phyloP scores from a whole-genome alignment of 805 yeast species.

The Lachancea sp. region DNA sequence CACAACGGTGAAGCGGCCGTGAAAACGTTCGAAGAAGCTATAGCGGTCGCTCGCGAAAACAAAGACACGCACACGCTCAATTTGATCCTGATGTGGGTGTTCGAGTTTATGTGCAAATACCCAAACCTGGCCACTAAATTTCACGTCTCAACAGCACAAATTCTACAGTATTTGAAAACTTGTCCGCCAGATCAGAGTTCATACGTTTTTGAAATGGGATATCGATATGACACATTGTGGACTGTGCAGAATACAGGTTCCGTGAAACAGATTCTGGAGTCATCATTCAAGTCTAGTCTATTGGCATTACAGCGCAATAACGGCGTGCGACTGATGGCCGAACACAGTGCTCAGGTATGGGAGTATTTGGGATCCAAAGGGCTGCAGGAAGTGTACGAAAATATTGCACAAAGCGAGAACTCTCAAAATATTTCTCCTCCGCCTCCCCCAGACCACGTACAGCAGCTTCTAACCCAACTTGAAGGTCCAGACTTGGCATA shows the following conservation, averaged over 20 bases:
- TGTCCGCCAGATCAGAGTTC: slow-evolving; percentile 27
- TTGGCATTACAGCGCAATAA: slow-evolving; percentile 43
- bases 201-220: slow-evolving; percentile 45
- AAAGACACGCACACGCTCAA: slow-evolving; percentile 69
- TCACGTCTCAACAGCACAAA: slow-evolving; percentile 55
- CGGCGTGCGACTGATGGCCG: slow-evolving; percentile 16
- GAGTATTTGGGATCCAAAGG: slow-evolving; percentile 17
- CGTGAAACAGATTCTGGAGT: slow-evolving; percentile 43
- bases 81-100: slow-evolving; percentile 66
- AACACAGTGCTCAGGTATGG: slow-evolving; percentile 17
- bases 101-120: slow-evolving; percentile 58
- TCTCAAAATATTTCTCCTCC: not conserved
- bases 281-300: slow-evolving; percentile 50
- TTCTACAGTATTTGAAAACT: slow-evolving; percentile 47
- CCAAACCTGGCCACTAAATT: slow-evolving; percentile 52
- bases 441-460: no score
- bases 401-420: not conserved
- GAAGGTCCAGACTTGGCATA: slow-evolving; percentile 31
- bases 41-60: slow-evolving; percentile 79
- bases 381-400: slow-evolving; percentile 15
- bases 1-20: slow-evolving; percentile 63
- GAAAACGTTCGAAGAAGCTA: slow-evolving; percentile 79
- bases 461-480: slow-evolving; percentile 26
- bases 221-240: slow-evolving; percentile 57
- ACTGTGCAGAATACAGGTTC: slow-evolving; percentile 46